Percentiles rank a stretch among this genome's conserved stretches.
Conservation (phyloP, 768 basidiomycete species). For the Calocybe cyanea region DNA sequence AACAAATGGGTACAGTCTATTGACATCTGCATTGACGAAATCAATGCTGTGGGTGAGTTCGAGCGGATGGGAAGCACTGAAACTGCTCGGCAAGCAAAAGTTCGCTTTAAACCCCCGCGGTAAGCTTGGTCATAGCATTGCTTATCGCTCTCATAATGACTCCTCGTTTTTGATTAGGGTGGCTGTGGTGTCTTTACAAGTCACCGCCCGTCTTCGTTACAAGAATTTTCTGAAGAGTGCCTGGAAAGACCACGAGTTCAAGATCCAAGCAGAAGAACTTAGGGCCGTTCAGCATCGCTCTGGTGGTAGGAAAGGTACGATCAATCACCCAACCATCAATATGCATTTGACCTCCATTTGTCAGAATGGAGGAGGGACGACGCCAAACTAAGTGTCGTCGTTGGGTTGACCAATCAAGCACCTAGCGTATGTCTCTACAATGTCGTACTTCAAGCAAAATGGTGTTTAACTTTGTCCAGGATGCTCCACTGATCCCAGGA, state of each 20-base stretch:
- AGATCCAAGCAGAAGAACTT: neutral
- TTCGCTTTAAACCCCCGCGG: conserved; percentile 5
- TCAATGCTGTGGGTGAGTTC: conserved; percentile 2
- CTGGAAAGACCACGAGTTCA: conserved; percentile 1
- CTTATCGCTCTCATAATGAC: neutral
- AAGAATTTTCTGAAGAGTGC: neutral
- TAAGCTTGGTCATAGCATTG: neutral
- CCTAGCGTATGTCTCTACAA: neutral
- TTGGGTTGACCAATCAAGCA: conserved; percentile 5
- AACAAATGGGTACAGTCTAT: conserved; percentile 12
- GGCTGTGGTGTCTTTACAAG: neutral
- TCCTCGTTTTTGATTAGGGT: neutral
- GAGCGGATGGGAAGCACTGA: neutral
- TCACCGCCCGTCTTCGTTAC: conserved; percentile 8
- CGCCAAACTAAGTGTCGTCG: neutral
- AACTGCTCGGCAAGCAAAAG: neutral
- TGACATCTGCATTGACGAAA: conserved; percentile 8
- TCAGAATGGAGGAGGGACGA: conserved; percentile 8
- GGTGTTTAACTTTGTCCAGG: neutral
- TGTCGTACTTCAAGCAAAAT: neutral
- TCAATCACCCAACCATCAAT: no score
- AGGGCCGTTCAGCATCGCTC: neutral
- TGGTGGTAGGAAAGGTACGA: neutral
- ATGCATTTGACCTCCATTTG: no score
- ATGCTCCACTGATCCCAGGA: neutral